These are phyloP conservation scores for Aspergillus oerlinghausenensis DNA, from an alignment of 2,329 filamentous ascomycete genomes.

Conservation along the genomic window DNA sequence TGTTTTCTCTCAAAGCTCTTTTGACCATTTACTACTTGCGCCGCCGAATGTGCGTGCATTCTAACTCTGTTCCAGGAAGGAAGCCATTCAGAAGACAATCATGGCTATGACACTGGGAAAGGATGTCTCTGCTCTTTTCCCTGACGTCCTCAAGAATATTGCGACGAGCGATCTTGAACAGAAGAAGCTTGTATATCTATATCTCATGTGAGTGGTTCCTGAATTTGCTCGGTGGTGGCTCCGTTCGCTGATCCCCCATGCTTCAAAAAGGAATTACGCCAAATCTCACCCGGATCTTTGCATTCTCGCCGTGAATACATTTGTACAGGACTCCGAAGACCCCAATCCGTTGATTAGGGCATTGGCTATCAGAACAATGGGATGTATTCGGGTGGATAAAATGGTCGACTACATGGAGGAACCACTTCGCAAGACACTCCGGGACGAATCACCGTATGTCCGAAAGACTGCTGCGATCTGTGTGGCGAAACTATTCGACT, in stretches of 20 bases:
- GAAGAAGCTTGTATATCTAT: conserved; percentile 98
- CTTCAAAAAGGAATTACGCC: conserved; percentile 78
- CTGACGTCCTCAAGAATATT: conserved; percentile 98
- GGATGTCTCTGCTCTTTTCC: conserved; percentile 94
- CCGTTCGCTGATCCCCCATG: conserved; percentile 15
- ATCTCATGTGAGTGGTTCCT: conserved; percentile 69
- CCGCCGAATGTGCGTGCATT: background rate
- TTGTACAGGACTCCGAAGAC: conserved; percentile 98
- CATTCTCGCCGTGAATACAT: conserved; percentile 97
- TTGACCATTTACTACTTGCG: background rate
- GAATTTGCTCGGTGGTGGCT: background rate
- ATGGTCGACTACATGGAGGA: conserved; percentile 99
- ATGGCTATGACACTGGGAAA: conserved; percentile 99
- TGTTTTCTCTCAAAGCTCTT: background rate
- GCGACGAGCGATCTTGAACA: conserved; percentile 91
- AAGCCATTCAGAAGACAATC: conserved; percentile 99
- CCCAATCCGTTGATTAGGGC: conserved; percentile 94
- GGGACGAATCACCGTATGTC: conserved; percentile 97
- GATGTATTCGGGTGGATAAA: conserved; percentile 95
- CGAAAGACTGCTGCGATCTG: conserved; percentile 97
- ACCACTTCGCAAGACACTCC: conserved; percentile 86
- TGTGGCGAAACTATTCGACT: conserved; percentile 94
- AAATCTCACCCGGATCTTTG: conserved; percentile 98
- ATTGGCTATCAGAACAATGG: conserved; percentile 95
- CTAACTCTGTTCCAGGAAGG: conserved; percentile 60